These are phyloP conservation scores for Dittrichia graveolens DNA, from an alignment of 129 eudicot genomes.

Conservation along the genomic window DNA sequence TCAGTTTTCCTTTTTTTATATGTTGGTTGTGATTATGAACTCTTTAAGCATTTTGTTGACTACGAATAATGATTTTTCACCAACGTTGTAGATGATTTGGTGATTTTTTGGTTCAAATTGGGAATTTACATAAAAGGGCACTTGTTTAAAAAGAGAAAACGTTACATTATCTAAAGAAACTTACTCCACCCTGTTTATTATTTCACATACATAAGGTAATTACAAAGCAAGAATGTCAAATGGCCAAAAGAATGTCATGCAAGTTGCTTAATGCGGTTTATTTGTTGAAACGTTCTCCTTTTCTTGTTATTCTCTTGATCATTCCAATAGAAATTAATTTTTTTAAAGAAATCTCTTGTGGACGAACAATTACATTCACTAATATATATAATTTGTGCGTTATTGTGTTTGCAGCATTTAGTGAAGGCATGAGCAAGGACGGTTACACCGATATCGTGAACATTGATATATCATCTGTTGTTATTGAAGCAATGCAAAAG, in stretches of 20 bases:
- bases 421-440: conserved; percentile 90
- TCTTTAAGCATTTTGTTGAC: no score
- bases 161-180: no score
- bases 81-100: no score
- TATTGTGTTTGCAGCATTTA: conserved; percentile 65
- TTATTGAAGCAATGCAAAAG: conserved; percentile 75
- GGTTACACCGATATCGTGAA: conserved; percentile 75
- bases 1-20: no score
- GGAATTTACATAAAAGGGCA: no score
- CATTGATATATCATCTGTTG: conserved; percentile 82
- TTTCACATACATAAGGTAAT: no score
- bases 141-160: no score
- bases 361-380: conserved; percentile 5
- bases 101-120: no score
- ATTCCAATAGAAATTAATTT: neutral
- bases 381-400: neutral
- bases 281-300: neutral
- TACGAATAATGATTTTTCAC: no score
- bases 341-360: neutral
- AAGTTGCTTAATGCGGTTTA: neutral
- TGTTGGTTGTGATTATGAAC: no score
- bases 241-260: neutral
- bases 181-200: no score
- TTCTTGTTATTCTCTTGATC: neutral
- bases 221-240: no score